phyloP scores from a whole-genome alignment of 768 basidiomycete genomes.

The Kwoniella botswanensis region DNA sequence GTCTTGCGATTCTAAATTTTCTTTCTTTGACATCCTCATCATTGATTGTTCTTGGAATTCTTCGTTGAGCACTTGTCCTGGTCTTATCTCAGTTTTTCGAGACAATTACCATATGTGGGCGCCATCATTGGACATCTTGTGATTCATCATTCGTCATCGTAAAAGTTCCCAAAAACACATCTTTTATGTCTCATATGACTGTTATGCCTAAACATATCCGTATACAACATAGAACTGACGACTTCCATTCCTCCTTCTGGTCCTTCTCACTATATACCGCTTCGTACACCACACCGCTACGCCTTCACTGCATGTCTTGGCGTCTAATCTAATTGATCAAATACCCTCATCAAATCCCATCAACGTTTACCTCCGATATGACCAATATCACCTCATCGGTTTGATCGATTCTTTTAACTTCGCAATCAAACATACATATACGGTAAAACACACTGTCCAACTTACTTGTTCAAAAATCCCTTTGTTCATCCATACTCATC shows the following conservation, averaged over 20 bases:
- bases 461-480: too few species aligned
- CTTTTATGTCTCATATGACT: background rate
- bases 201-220: background rate
- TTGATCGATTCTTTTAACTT: background rate
- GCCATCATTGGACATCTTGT: background rate
- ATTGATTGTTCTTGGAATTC: too few species aligned
- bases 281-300: background rate
- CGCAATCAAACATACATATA: too few species aligned
- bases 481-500: too few species aligned
- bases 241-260: background rate
- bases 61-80: too few species aligned
- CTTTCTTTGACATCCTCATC: too few species aligned
- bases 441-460: too few species aligned
- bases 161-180: background rate
- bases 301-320: background rate
- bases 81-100: too few species aligned
- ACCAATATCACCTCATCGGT: conserved; percentile 3
- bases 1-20: background rate
- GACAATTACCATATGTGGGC: too few species aligned
- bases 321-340: background rate
- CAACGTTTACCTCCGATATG: conserved; percentile 7
- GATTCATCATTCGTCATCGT: background rate
- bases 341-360: background rate
- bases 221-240: too few species aligned
- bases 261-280: background rate